Evolutionary conservation across 202 grass and related monocot species (phyloP).

Genomic region (Musa balbisiana): DNA sequence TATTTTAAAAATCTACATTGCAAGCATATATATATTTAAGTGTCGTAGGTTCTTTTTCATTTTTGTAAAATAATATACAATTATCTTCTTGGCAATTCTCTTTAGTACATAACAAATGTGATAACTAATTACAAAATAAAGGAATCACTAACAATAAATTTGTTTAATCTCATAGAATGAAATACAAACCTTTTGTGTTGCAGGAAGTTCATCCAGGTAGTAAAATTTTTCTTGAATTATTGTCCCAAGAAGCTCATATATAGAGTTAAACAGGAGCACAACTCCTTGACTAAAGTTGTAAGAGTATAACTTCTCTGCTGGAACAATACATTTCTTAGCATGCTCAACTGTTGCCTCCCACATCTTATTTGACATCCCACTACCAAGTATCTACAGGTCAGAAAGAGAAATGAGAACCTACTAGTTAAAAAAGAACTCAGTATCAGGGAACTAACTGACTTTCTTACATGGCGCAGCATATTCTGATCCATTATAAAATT

Average conservation of each 20-base stretch:
- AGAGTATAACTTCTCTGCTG: constrained; percentile 71
- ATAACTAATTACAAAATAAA: neutral
- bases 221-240: constrained; percentile 57
- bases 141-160: neutral
- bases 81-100: too few species aligned
- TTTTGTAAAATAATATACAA: too few species aligned
- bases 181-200: constrained; percentile 47
- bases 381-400: constrained; percentile 63
- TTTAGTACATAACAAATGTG: too few species aligned
- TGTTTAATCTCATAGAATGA: neutral
- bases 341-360: constrained; percentile 90
- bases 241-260: constrained; percentile 63
- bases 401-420: neutral
- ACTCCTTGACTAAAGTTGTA: constrained; percentile 57
- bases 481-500: constrained; percentile 77
- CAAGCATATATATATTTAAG: too few species aligned
- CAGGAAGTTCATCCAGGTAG: constrained; percentile 46
- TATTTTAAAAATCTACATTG: too few species aligned
- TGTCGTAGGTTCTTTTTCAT: too few species aligned
- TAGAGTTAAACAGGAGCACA: constrained; percentile 67
- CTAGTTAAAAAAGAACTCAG: neutral
- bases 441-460: neutral
- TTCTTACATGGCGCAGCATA: constrained; percentile 62
- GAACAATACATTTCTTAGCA: constrained; percentile 72
- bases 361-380: constrained; percentile 99